phyloP scores from a whole-genome alignment of 345 rosid species.

The Cardamine resedifolia region DNA sequence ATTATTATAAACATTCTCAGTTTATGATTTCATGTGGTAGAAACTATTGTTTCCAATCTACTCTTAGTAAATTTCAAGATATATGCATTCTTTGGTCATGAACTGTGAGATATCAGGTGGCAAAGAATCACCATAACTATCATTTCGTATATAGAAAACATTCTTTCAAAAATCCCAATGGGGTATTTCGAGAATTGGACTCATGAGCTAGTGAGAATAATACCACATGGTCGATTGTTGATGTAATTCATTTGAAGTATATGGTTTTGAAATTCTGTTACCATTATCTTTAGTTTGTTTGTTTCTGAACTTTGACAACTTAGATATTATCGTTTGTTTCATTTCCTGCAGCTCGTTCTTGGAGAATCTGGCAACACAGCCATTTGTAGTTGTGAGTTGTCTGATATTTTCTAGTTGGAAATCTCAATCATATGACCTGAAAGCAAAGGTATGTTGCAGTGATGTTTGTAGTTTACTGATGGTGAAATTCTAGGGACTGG shows the following conservation, averaged over 20 bases:
- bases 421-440: conserved; percentile 14
- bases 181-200: neutral
- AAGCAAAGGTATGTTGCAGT: neutral
- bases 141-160: neutral
- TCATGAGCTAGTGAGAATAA: conserved; percentile 81
- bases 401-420: neutral
- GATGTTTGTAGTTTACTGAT: neutral
- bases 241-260: neutral
- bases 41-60: neutral
- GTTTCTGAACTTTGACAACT: conserved; percentile 3
- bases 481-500: neutral
- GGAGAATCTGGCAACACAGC: neutral
- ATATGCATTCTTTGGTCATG: neutral
- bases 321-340: neutral
- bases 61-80: neutral
- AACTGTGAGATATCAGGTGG: neutral
- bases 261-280: neutral
- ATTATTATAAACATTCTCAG: neutral
- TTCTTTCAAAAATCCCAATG: neutral
- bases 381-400: neutral
- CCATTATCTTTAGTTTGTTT: neutral
- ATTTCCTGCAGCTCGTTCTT: conserved; percentile 5
- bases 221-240: conserved; percentile 56
- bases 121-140: neutral
- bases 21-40: neutral